Evolutionary conservation across 2,329 filamentous ascomycete genomes (phyloP).

Genomic region (Epichloe baconii): DNA sequence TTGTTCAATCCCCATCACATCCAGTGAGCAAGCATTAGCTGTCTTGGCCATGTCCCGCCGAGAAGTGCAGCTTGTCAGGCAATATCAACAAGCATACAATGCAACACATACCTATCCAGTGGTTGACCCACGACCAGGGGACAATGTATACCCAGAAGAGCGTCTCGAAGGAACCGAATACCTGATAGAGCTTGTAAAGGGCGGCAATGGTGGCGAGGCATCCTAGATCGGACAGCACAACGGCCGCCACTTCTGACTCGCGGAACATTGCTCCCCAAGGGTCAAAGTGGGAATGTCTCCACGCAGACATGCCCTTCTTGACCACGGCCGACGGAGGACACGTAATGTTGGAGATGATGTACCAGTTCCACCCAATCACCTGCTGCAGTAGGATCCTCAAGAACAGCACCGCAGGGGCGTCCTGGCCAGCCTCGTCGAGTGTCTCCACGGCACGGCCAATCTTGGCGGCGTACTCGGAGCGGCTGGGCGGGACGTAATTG

Average conservation of each 20-base stretch:
- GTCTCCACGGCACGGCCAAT: constrained; percentile 9
- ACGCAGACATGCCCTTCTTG: constrained; percentile 11
- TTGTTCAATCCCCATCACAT: too few species aligned
- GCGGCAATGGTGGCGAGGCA: constrained; percentile 29
- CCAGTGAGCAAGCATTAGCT: too few species aligned
- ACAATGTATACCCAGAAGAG: constrained; percentile 46
- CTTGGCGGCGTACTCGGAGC: background rate
- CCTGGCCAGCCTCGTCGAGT: constrained; percentile 45
- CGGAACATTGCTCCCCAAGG: constrained; percentile 49
- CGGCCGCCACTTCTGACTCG: constrained; percentile 39
- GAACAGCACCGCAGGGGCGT: constrained; percentile 45
- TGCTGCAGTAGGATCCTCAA: constrained; percentile 46
- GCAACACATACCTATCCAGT: constrained; percentile 44
- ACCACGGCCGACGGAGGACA: constrained; percentile 1
- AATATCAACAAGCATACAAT: too few species aligned
- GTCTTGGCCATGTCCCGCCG: too few species aligned
- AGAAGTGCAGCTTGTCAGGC: too few species aligned
- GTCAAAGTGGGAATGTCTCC: constrained; percentile 42
- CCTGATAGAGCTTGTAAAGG: constrained; percentile 35
- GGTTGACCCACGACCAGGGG: constrained; percentile 58
- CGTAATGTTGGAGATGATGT: constrained; percentile 47
- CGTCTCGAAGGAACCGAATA: constrained; percentile 39
- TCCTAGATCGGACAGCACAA: constrained; percentile 48
- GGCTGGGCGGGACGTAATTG: constrained; percentile 1
- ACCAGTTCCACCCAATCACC: constrained; percentile 50